Base-by-base conservation (phyloP, 2,329 filamentous ascomycete species). In the Alternaria sp. region DNA sequence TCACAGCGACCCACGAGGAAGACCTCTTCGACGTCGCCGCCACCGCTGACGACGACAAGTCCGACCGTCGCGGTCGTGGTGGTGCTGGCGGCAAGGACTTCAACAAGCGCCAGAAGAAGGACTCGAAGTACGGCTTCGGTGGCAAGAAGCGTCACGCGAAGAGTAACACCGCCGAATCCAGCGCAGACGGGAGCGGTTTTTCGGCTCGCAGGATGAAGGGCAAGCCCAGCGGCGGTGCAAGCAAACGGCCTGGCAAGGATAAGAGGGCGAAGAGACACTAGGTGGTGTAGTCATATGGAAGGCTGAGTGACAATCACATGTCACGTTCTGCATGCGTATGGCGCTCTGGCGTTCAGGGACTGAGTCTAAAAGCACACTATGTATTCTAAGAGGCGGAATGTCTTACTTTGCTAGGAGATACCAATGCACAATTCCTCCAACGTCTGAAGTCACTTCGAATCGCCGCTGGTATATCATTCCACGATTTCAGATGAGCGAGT, bases 61-160 rank as follows among this genome's bases (percentile, higher is more conserved):
- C 81, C 77, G 74, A 69, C 5, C 75, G 82, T 71, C 76, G 72
- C 81, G 82, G 71, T 53, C 80, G 69, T 41, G 72, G 69, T 44
- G 72, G 72, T 15, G 41, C 49, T 23, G 60, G 59, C 43, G 67
- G 66, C 23, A 78, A 75, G 23, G 80, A 83, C 25, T 67, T 67
- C 45, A 91, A 90, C 67, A 98, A 98, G 85, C 90, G 96, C 64
- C 88, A 92, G 79, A 97, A 97, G 89, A 97, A 96, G 85, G 90
- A 99, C 78, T 87, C 92, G 70, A 97, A 97, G 84, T 98, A 90
- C 79, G 96, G 96, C 23, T 97, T 95, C 76, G 96, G 96, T 64
- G 96, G 96, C 73, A 97, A 97, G 89, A 99, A 99, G 87, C 87
- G 91, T 59, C 90, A 94, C 79, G 82, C 87, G 60, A 99, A 99